phyloP scores from a whole-genome alignment of 495 filamentous ascomycete species.

The Penicillium ucsense region DNA sequence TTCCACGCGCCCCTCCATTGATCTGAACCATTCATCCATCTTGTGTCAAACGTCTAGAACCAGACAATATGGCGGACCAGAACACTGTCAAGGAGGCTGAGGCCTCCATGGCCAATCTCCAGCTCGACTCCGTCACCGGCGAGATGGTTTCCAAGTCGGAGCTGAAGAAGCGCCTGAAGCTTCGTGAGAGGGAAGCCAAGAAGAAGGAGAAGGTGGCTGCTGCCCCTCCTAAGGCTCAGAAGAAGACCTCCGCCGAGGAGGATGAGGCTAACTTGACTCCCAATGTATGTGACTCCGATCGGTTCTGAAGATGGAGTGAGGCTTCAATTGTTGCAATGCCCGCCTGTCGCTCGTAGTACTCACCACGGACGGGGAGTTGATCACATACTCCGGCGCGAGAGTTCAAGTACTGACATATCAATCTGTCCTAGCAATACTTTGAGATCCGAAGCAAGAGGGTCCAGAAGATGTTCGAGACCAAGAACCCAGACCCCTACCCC shows the following conservation, averaged over 20 bases:
- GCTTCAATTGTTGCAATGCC: too few relatives aligned
- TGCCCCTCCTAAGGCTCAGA: constrained; percentile 55
- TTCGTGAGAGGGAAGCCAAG: constrained; percentile 71
- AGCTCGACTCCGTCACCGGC: constrained; percentile 76
- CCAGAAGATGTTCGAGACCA: constrained; percentile 73
- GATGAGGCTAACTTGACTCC: constrained; percentile 75
- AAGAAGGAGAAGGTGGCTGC: constrained; percentile 80
- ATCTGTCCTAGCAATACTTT: constrained; percentile 71
- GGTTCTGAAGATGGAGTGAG: too few relatives aligned
- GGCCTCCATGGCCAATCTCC: constrained; percentile 59
- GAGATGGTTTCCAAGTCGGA: constrained; percentile 81
- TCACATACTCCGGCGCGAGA: too few relatives aligned
- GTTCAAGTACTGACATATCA: too few relatives aligned
- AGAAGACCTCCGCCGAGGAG: constrained; percentile 59
- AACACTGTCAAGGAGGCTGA: constrained; percentile 47
- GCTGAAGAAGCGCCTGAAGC: constrained; percentile 93
- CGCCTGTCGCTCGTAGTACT: too few relatives aligned
- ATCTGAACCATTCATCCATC: constrained; percentile 19
- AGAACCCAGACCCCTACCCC: constrained; percentile 83
- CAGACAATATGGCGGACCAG: constrained; percentile 34
- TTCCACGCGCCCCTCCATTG: constrained; percentile 18
- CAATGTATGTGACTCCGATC: constrained; percentile 49
- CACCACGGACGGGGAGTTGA: too few relatives aligned
- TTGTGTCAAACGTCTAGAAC: constrained; percentile 5
- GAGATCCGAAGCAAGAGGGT: constrained; percentile 83